Percentiles rank a stretch among this genome's conserved stretches.
phyloP scores from a whole-genome alignment of 192 early-diverging fungal genomes.

The Linderina pennispora region DNA sequence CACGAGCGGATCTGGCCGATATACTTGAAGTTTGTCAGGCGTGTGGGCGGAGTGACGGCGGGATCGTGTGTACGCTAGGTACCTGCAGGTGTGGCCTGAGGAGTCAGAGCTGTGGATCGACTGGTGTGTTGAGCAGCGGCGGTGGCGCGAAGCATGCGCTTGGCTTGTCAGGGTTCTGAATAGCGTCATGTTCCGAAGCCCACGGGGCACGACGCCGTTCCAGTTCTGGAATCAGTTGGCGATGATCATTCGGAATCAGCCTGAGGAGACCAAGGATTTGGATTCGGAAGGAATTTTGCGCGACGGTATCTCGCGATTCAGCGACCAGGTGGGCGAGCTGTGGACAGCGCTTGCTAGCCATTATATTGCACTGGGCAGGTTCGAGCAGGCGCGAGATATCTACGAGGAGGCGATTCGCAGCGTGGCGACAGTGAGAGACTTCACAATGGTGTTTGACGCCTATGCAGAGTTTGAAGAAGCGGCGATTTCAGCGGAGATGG shows the following conservation, averaged over 20 bases:
- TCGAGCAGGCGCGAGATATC: conserved; percentile 88
- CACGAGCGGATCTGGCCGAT: conserved; percentile 82
- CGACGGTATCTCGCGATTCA: conserved; percentile 73
- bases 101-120: conserved; percentile 70
- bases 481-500: conserved; percentile 69
- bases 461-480: conserved; percentile 90
- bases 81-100: conserved; percentile 79
- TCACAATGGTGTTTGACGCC: conserved; percentile 93
- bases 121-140: conserved; percentile 56
- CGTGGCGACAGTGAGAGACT: conserved; percentile 84
- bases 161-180: conserved; percentile 69
- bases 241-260: conserved; percentile 69
- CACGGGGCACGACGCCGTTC: conserved; percentile 20
- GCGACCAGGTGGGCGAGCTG: conserved; percentile 81
- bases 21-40: conserved; percentile 76
- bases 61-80: conserved; percentile 75
- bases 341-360: conserved; percentile 83
- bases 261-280: conserved; percentile 53
- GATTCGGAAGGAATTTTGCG: conserved; percentile 79
- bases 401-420: conserved; percentile 84
- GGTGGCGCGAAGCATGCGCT: conserved; percentile 73
- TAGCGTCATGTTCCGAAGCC: conserved; percentile 4
- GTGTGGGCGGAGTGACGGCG: conserved; percentile 74
- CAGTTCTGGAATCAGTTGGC: conserved; percentile 84
- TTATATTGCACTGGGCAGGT: conserved; percentile 65